Conservation (phyloP, 2,329 filamentous ascomycete species). For the Epichloe gansuensis region DNA sequence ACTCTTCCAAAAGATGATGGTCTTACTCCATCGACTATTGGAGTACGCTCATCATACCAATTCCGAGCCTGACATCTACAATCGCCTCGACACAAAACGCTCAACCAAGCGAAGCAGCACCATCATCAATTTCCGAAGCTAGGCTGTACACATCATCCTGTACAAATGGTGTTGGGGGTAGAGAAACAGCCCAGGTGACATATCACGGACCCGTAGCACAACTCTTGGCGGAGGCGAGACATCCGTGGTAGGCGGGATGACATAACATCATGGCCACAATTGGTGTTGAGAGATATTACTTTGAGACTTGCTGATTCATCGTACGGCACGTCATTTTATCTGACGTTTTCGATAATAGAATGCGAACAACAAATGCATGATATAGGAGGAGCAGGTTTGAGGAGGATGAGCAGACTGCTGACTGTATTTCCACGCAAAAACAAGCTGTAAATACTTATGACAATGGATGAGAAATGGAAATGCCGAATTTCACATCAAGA, state of each 20-base stretch:
- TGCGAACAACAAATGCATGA: neutral
- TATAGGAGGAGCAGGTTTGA: neutral
- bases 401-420: neutral
- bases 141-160: neutral
- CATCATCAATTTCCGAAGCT: neutral
- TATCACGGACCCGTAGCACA: slow-evolving; percentile 1
- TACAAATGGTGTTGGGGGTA: neutral
- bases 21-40: neutral
- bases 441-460: neutral
- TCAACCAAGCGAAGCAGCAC: neutral
- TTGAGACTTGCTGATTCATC: neutral
- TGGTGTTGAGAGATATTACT: neutral
- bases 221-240: slow-evolving; percentile 4
- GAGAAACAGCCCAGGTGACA: neutral
- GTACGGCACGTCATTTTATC: neutral
- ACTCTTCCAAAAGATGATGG: neutral
- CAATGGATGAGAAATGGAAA: neutral
- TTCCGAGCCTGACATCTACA: neutral
- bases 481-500: neutral
- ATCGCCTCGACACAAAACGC: neutral
- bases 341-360: neutral
- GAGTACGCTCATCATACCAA: neutral
- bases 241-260: neutral
- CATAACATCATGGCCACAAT: neutral
- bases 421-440: neutral